phyloP scores from a whole-genome alignment of 2,329 filamentous ascomycete species.

The Xylaria polymorpha region DNA sequence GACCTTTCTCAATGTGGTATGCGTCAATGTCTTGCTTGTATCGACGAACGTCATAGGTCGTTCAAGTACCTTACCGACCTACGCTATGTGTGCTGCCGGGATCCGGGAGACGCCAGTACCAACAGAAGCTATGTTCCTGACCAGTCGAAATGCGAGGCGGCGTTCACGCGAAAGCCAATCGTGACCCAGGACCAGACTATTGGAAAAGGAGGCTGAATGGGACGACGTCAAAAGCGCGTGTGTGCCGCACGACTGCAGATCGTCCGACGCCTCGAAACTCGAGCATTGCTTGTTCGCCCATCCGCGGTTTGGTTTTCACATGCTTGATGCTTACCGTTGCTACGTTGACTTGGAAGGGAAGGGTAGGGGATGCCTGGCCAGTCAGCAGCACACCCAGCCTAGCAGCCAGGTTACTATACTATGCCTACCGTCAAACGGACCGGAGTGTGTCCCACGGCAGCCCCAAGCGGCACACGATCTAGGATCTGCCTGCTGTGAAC shows the following conservation, averaged over 20 bases:
- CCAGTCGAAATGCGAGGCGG: slow-evolving; percentile 34
- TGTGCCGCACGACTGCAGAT: slow-evolving; percentile 10
- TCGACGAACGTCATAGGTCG: slow-evolving; percentile 10
- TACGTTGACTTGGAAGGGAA: neutral
- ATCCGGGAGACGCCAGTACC: slow-evolving; percentile 14
- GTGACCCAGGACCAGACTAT: slow-evolving; percentile 44
- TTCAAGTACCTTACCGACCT: neutral
- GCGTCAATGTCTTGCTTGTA: slow-evolving; percentile 22
- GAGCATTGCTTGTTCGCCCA: slow-evolving; percentile 9
- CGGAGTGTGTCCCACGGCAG: slow-evolving; percentile 30
- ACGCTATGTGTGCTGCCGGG: slow-evolving; percentile 19
- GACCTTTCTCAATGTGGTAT: slow-evolving; percentile 3
- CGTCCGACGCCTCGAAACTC: slow-evolving; percentile 10
- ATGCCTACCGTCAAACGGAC: slow-evolving; percentile 11
- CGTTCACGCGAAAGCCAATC: slow-evolving; percentile 39
- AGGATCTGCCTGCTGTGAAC: slow-evolving; percentile 25
- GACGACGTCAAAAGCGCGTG: slow-evolving; percentile 36
- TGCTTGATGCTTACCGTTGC: slow-evolving; percentile 4
- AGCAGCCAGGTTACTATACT: neutral
- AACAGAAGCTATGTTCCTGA: slow-evolving; percentile 4
- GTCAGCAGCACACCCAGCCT: slow-evolving; percentile 5
- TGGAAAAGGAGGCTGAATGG: slow-evolving; percentile 44
- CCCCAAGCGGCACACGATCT: slow-evolving; percentile 20
- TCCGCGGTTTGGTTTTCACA: neutral
- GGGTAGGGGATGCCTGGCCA: slow-evolving; percentile 15